Evolutionary conservation across 176 grass and related monocot species (phyloP), one percentile per base, ranked within the genome.

Genomic region (Triticum monococcum): DNA sequence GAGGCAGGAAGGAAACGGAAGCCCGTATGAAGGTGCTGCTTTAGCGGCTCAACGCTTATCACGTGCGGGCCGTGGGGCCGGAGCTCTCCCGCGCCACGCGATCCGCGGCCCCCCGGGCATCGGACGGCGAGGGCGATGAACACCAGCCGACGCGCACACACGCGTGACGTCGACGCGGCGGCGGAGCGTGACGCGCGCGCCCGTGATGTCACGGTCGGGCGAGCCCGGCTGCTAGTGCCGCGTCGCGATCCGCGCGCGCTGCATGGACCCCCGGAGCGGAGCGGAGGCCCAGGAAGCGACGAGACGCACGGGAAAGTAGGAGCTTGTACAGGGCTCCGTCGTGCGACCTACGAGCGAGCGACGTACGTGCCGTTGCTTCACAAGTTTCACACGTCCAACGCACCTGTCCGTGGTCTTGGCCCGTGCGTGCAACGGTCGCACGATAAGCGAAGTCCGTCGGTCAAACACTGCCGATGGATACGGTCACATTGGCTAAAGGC

Each of bases 101-200:
- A 33, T 32, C 76, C 82, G 77, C 76, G 26, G 20, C 65, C 59
- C 50, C 50, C 31, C 57, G 1, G 31, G 23, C 38, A 79, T 85
- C 57, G 79, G 41, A 63, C 14, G 52, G 22, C 22, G 2, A 40
- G 11, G 56, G 69, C 10, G 69, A n/a, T 4, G 22, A 13, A 52
- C 16, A 5, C 23, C 2, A 12, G 38, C 18, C 56, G 22, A 32
- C 70, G 36, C 17, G 62, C 87, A 14, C 8, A 79, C 74, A 57
- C 75, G 89, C 9, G 28, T 84, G 89, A 91, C 89, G 81, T 87
- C 75, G 46, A 67, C 85, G 45, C 20, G 3, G 75, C 68, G 68
- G 68, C 60, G 45, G 59, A 59, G 45, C 20, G 75, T 91, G 85
- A 80, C 85, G 80, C n/a, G 22, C 80, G 59, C 80, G 74, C 72